Base-by-base conservation (phyloP, 441 rosid species). In the Flueggea neowawraea region DNA sequence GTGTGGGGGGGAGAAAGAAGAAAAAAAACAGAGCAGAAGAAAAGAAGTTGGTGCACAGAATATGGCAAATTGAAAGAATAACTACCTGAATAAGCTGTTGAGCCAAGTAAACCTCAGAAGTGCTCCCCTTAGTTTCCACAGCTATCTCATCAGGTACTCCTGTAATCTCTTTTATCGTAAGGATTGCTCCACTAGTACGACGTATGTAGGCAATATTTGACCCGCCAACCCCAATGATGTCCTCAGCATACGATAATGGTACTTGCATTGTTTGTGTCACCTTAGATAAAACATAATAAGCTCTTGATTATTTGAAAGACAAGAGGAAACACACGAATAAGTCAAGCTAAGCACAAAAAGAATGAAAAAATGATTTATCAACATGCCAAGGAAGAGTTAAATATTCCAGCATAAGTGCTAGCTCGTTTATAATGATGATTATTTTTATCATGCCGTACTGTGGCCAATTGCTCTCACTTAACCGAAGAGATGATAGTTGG, bases 241-340 rank as follows among this genome's bases (percentile, higher is more conserved):
- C 82, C 75, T 80, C 87, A 7, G 87, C 90, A 72, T 75, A 80
- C 6, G 77, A 71, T 17, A 85, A 53, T 39, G 90, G 87, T n/a
- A 82, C 72, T 78, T 80, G 84, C 84, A 82, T 80, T 14, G 80
- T 82, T 59, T 80, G 82, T 7, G 80, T 70, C 69, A 85, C 65
- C 88, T 82, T 62, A 52, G 61, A 39, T 32, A 53, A 54, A 57
- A 22, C 62, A 51, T 5, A 52, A 54, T 10, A 16, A 57, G 10
- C 14, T 12, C 17, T 17, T 12, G 45, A 10, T 33, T 7, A 31
- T 2, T 36, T 36, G 41, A 47, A 47, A 47, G 12, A 47, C 50
- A 47, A n/a, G n/a, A 47, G 6, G 6, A 10, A 33, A 11, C 17
- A 0, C 1, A 39, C 8, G 11, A 36, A 45, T 13, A 16, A 12